Base-by-base conservation (phyloP, 305 asterid genomes). In the Fraxinus xanthoxyloides region DNA sequence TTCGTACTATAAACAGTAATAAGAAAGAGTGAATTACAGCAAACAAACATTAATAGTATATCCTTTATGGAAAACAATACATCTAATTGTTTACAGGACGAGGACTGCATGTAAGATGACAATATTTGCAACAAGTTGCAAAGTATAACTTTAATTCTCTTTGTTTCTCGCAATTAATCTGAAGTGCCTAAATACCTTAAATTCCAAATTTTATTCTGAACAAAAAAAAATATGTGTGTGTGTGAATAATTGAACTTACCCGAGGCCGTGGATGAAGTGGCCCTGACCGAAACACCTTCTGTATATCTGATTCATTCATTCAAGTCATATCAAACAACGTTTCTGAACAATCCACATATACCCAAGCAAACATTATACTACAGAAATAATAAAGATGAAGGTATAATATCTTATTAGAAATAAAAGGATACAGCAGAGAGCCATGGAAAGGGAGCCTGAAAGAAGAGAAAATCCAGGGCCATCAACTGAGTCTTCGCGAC, bases 401-500 rank as follows among this genome's bases (percentile, higher is more conserved):
- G 34, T 72, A 72, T 26, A 79, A 9, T 8, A 76, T n/a, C 54
- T 78, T 43, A 4, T 34, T 4, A 19, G 19, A 76, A 79, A 15
- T 34, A 54, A 19, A 46, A 88, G 98, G 95, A 95, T 95, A 95
- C 97, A 94, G 77, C 98, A 92, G 21, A 95, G 89, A 19, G 99
- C 97, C 98, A 93, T 92, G 26, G 99, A 95, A 70, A 95, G 97
- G 76, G 99, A 92, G 72, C 97, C 98, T 23, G 98, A 92, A 59
- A 93, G 97, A 82, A 95, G 95, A 0, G 99, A 88, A 85, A 88
- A 87, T 69, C 95, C 92, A 21, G 91, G 92, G 40, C 94, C 95
- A 81, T 87, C 90, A 15, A 90, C 93, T 3, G 89, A 89, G 75
- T 87, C 91, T 74, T 89, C 97, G 73, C 80, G 82, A 81, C 92